A percentile compares a stretch with the other conserved stretches of the same genome.
phyloP scores from a whole-genome alignment of 768 basidiomycete genomes.

The Boletus coccyginus region DNA sequence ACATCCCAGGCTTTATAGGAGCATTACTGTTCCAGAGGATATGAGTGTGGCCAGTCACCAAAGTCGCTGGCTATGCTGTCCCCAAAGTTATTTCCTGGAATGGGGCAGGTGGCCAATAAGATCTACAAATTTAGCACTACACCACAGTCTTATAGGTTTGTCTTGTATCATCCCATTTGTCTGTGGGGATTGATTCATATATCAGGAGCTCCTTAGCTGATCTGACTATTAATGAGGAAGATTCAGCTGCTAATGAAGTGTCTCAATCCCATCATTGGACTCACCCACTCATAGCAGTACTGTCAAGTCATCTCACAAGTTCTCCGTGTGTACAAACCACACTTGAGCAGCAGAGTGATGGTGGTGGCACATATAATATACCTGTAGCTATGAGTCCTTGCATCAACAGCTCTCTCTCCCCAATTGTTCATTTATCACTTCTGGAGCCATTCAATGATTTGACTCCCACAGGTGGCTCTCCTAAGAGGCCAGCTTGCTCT shows the following conservation, averaged over 20 bases:
- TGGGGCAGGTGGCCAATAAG: neutral
- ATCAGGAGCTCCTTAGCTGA: neutral
- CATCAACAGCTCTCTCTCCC: slow-evolving; percentile 10
- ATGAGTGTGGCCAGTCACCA: neutral
- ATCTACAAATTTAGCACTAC: neutral
- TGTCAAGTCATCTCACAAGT: neutral
- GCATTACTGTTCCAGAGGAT: neutral
- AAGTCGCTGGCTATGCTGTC: neutral
- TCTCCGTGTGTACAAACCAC: neutral
- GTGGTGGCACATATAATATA: neutral
- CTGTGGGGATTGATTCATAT: neutral
- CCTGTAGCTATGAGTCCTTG: neutral
- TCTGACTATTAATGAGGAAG: neutral
- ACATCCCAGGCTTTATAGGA: neutral
- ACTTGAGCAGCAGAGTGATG: neutral
- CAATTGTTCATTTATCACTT: slow-evolving; percentile 14
- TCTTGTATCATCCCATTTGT: neutral
- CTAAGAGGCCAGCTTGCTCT: neutral
- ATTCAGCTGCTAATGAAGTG: neutral
- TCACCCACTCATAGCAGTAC: neutral
- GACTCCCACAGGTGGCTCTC: neutral
- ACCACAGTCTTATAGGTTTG: slow-evolving; percentile 9
- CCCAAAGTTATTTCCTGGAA: neutral
- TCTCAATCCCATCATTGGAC: neutral
- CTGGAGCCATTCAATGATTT: slow-evolving; percentile 5